Percentiles rank a stretch among this genome's conserved stretches.
phyloP scores from a whole-genome alignment of 805 yeast genomes.

The Debaryomyces hansenii region DNA sequence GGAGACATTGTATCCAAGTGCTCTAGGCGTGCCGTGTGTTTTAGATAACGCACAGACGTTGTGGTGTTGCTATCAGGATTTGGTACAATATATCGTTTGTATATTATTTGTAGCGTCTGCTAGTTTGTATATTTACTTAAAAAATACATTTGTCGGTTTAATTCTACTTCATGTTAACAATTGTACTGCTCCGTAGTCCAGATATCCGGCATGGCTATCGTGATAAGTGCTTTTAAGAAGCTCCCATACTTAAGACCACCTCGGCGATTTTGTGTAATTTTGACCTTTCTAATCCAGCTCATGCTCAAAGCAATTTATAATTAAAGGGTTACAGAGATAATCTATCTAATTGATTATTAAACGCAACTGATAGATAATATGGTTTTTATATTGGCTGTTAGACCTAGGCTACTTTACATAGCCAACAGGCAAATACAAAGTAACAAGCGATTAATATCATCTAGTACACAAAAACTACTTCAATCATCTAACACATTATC shows the following conservation, averaged over 20 bases:
- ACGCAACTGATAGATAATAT: slow-evolving; percentile 5
- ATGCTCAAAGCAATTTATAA: background rate
- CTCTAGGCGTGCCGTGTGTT: slow-evolving; percentile 65
- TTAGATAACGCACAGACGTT: slow-evolving; percentile 47
- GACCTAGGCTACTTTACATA: slow-evolving; percentile 18
- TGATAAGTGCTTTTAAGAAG: no score
- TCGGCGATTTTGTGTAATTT: background rate
- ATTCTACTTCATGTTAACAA: background rate
- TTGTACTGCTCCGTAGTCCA: background rate
- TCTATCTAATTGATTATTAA: background rate
- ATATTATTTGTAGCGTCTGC: slow-evolving; percentile 8
- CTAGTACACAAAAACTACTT: slow-evolving; percentile 12
- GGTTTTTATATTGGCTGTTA: slow-evolving; percentile 23
- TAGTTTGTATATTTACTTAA: slow-evolving; percentile 9
- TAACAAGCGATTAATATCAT: slow-evolving; percentile 14
- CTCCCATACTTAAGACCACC: no score
- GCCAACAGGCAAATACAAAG: slow-evolving; percentile 14
- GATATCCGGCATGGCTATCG: background rate
- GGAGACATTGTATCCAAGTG: slow-evolving; percentile 35
- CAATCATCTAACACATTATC: slow-evolving; percentile 7
- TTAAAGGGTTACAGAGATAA: background rate
- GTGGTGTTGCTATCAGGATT: slow-evolving; percentile 64
- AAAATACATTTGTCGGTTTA: slow-evolving; percentile 9
- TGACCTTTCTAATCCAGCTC: background rate
- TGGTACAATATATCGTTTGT: slow-evolving; percentile 23